Evolutionary conservation across 2,329 filamentous ascomycete genomes (phyloP), one percentile per base, ranked within the genome.

Genomic region (Blastomyces emzantsi): DNA sequence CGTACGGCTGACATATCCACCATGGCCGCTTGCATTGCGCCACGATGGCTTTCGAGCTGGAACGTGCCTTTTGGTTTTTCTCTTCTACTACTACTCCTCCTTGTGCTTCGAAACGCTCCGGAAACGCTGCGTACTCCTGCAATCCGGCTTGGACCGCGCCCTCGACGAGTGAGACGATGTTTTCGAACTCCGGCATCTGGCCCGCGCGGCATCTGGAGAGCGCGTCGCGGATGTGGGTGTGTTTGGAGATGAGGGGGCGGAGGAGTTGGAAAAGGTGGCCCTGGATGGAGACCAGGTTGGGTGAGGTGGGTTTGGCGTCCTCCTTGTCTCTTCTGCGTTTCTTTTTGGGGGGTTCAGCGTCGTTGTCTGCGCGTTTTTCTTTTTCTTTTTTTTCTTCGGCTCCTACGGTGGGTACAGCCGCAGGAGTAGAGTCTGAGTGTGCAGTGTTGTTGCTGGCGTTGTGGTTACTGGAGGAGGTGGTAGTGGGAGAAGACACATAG

Each of bases 221-320:
- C n/a, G 87, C 85, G 73, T 97, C 91, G 41, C 94, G 85, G 41
- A 97, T 86, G 68, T 94, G 83, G 30, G 90, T 92, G 75, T 97
- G 90, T 66, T 82, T 83, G 1, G 87, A 81, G 43, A 99, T 87
- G 30, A 97, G 83, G 41, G 93, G 87, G 19, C 93, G 85, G 28
- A 97, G 83, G 33, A 99, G 83, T 74, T 96, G 90, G 80, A 99
- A 99, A 54, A 97, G 84, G 75, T 99, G 94, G 0, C 91, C 86
- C 75, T 97, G 92, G 82, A 97, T 90, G 43, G 87, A 87, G 13
- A 84, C 81, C 58, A 96, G 80, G 74, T 94, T 97, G 3, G 83
- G 81, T 30, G 83, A 82, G 3, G 72, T 74, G 78, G 78, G 77
- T 15, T 70, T 67, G 67, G 80, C 80, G 65, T 57, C 60, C 30